Evolutionary conservation across 768 basidiomycete genomes (phyloP), one percentile per base, ranked within the genome.

Genomic region (Rhodotorula graminis): DNA sequence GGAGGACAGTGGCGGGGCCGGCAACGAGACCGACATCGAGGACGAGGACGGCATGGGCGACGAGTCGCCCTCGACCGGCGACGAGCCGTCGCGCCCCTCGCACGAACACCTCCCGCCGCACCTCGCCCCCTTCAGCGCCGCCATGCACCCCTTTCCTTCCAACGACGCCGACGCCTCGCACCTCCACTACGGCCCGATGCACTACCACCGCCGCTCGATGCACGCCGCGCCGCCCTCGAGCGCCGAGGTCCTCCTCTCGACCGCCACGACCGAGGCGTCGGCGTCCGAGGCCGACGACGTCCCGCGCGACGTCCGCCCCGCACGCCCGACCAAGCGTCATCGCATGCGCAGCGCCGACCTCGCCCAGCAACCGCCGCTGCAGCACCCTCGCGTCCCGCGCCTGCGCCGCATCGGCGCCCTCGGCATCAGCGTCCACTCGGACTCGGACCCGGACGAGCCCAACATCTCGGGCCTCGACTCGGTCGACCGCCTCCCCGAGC

Each of bases 351-450:
- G 69, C 62, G 25, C 15, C 56, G 56, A 29, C 18, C 29, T 29
- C 19, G n/a, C 56, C 2, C 31, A 18, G n/a, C 56, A 57, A 16
- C 29, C 49, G 55, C 12, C 59, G 61, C 3, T 61, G 59, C 46
- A 58, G 70, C 33, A 16, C 53, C 60, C 23, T 61, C 52, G 11
- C 42, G 58, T 33, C 44, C 62, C 42, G 27, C 61, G 49, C 42
- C 71, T 72, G 9, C 67, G 71, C 4, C 67, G 74, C 25, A 18
- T 75, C 27, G 74, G 74, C 18, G 74, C 74, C 0, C 70, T 75
- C 42, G 74, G 71, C 14, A 75, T 75, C 59, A 69, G 67, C 1
- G 74, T 75, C 11, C 67, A 68, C 40, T 75, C 74, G 12, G 71
- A 72, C 25, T 56, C 56, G 29, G 74, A 70, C 40, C 29, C 46